phyloP scores from a whole-genome alignment of 208 protist species.

The Acanthamoeba royreba region DNA sequence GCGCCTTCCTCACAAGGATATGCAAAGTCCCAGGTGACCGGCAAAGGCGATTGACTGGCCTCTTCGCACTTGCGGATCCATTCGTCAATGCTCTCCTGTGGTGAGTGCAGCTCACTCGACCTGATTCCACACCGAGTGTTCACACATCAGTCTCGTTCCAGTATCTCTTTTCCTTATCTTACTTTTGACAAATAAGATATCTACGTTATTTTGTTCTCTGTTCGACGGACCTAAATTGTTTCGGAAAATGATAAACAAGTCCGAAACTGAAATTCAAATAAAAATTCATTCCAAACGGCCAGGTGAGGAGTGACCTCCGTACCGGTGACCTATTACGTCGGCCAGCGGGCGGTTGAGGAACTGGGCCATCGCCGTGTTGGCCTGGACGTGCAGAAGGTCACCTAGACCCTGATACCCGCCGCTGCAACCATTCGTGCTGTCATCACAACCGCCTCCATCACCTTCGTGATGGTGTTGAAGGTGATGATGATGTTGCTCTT shows the following conservation, averaged over 20 bases:
- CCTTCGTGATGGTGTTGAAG: too few species aligned
- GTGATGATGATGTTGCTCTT: too few species aligned
- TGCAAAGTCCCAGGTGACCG: not conserved
- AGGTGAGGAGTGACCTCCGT: not conserved
- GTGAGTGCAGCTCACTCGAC: not conserved
- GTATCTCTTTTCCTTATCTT: too few species aligned
- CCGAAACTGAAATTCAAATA: not conserved
- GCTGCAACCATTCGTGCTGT: too few species aligned
- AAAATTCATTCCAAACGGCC: too few species aligned
- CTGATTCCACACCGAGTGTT: not conserved
- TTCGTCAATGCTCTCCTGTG: not conserved
- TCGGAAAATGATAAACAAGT: not conserved
- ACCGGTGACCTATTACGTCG: not conserved
- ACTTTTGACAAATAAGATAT: not conserved
- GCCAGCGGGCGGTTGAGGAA: not conserved
- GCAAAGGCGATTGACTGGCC: not conserved
- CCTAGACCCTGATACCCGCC: not conserved
- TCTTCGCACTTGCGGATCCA: slow-evolving; percentile 3
- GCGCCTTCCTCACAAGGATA: not conserved
- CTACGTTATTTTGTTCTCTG: too few species aligned
- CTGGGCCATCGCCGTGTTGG: not conserved
- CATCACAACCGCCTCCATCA: too few species aligned
- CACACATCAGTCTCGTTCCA: not conserved
- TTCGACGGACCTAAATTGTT: too few species aligned
- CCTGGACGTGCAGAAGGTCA: not conserved